Base-by-base conservation (phyloP, 2,329 filamentous ascomycete species). In the Coniochaeta ligniaria region DNA sequence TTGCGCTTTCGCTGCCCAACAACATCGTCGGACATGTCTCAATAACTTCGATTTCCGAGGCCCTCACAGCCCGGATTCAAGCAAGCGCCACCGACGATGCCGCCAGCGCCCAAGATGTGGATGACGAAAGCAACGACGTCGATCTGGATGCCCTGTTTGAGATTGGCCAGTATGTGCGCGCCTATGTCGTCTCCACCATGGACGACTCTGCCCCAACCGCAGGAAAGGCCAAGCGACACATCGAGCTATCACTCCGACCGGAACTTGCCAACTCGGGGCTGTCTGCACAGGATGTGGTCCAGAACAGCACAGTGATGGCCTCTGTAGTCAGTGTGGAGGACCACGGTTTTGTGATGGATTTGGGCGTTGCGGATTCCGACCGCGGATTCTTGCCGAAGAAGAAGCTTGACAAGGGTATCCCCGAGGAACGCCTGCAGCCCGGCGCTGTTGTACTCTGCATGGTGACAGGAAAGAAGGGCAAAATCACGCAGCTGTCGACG, bases 311-410 rank as follows among this genome's bases (percentile, higher is more conserved):
- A 54, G 78, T 98, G 22, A 96, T 98, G 82, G 94, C 92, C 1
- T 89, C 92, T 0, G 88, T 99, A 28, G 76, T 83, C 58, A 99
- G 94, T 73, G 89, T 96, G n/a, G 94, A 99, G 74, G 96, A 99
- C 68, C 93, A 96, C 70, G 95, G 95, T 63, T 83, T 95, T 61
- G 85, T 98, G 60, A 96, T 99, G 92, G 92, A 97, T 67, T 76
- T 98, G 41, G 92, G 92, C 20, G 78, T 98, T 7, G 80, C 86
- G 38, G 84, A 86, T 59, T 76, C 81, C 35, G 82, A 84, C 41
- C 88, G 87, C 64, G 95, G 91, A 2, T 99, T 99, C 75, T 81
- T 99, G 70, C 85, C 92, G 6, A 90, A 89, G 63, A 92, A 89
- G 70, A 92, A 97, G 71, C 78, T 97, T 20, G 90, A 91, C 57